Base-by-base conservation (phyloP, 495 filamentous ascomycete species). In the Aspergillus biplanus region DNA sequence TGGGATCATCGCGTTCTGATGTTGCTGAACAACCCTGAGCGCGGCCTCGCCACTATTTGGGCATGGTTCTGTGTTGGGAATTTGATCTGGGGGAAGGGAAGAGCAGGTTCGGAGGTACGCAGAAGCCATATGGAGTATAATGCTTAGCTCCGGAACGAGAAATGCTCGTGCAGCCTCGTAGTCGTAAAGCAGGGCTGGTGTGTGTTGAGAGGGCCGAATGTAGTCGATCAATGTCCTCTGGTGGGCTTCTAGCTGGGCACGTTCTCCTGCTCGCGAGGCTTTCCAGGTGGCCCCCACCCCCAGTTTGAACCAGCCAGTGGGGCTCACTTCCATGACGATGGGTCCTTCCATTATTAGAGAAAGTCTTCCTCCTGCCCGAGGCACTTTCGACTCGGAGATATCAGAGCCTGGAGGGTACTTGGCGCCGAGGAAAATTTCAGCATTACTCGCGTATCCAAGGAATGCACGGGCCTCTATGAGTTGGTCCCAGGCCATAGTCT, bases 101-200 rank as follows among this genome's bases (percentile, higher is more conserved):
- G 52, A 55, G 16, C 52, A 55, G 3, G 5, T 34, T 9, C 27
- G 52, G 3, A 55, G n/a, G 16, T 55, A 55, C 27, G 27, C 52
- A 13, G 52, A 55, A 33, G 16, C 52, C 52, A 55, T 55, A 55
- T 55, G 52, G 6, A 55, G 52, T 2, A 55, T 55, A 16, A 55
- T 13, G 12, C 52, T 55, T 33, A 55, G 16, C 33, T 55, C 52
- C 7, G 52, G 27, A 3, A 55, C 21, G n/a, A 55, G 52, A 16
- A 55, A 55, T 37, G 31, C 52, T 35, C 52, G 52, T 32, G 52
- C 52, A 31, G 52, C 27, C 12, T 55, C 32, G 52, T 55, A 55
- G 52, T 55, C 52, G 27, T 55, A 55, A 12, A 55, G 32, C 2
- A 55, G 33, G 35, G 52, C 52, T 37, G 52, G 52, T 9, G 52